Evolutionary conservation across 1,139 yeast species (phyloP).

Genomic region (Protomyces gravidus): DNA sequence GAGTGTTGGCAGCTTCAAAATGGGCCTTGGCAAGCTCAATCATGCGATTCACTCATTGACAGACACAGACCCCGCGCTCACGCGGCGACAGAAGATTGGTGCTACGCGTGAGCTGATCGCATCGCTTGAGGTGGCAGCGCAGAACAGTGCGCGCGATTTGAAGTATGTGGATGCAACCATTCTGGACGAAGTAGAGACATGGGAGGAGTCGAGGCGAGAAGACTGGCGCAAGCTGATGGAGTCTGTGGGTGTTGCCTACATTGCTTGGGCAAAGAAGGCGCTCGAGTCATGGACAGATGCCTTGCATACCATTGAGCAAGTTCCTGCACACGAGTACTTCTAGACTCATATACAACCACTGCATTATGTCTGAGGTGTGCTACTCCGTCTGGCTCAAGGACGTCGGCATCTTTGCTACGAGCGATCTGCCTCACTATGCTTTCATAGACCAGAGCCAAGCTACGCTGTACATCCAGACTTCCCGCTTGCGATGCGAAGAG

Average conservation of each 20-base stretch:
- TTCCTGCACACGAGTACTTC: conserved; percentile 30
- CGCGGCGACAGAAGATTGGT: conserved; percentile 55
- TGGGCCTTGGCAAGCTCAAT: conserved; percentile 49
- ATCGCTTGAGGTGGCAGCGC: conserved; percentile 25
- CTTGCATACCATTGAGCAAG: conserved; percentile 39
- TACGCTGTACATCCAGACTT: neutral
- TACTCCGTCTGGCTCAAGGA: neutral
- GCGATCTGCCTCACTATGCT: neutral
- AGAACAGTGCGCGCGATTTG: conserved; percentile 15
- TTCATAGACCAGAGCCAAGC: neutral
- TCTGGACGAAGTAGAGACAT: conserved; percentile 46
- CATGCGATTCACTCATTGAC: conserved; percentile 64
- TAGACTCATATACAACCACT: neutral
- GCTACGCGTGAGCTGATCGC: conserved; percentile 52
- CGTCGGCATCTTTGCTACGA: conserved; percentile 2
- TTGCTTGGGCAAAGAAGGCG: conserved; percentile 68
- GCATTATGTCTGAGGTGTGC: neutral
- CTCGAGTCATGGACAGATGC: conserved; percentile 72
- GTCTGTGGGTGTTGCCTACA: conserved; percentile 48
- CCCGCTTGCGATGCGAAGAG: neutral
- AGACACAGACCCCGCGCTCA: conserved; percentile 65
- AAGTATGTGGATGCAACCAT: conserved; percentile 18
- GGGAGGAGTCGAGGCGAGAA: conserved; percentile 47
- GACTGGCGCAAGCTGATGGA: conserved; percentile 51
- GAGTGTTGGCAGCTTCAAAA: conserved; percentile 36